Percentiles rank a stretch among this genome's conserved stretches.
Conservation (phyloP, 441 rosid species). For the Gossypium schwendimanii region DNA sequence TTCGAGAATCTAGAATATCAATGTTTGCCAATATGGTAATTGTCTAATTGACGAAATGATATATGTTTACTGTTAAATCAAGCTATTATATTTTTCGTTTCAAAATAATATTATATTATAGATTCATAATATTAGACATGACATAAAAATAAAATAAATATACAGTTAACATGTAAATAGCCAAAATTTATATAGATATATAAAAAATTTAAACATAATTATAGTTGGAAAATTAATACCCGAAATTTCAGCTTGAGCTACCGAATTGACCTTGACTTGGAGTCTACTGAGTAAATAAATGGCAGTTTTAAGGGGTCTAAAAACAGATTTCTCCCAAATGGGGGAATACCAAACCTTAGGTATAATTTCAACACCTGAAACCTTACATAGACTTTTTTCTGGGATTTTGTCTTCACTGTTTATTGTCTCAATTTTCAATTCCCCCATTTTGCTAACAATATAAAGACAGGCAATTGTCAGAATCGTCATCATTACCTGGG, state of each 20-base stretch:
- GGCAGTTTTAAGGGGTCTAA: conserved; percentile 11
- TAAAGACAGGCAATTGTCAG: not conserved
- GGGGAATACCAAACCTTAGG: conserved; percentile 19
- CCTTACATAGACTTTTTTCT: not conserved
- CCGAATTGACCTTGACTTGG: not conserved
- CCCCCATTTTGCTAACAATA: not conserved
- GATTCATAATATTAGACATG: too few species aligned
- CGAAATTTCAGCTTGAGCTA: not conserved
- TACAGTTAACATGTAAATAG: not conserved
- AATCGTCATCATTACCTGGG: not conserved
- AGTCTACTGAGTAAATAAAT: not conserved
- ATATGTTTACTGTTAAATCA: too few species aligned
- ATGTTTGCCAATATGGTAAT: too few species aligned
- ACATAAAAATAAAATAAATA: not conserved
- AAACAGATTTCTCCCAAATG: not conserved
- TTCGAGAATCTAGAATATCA: too few species aligned
- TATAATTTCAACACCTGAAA: conserved; percentile 14
- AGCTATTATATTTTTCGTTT: too few species aligned
- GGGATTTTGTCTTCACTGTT: not conserved
- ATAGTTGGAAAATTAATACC: not conserved
- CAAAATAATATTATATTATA: too few species aligned
- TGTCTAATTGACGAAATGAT: too few species aligned
- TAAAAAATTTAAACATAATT: not conserved
- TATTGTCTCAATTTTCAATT: not conserved
- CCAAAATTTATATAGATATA: not conserved